phyloP scores from a whole-genome alignment of 23 red algal species.

The Gracilaria gracilis region DNA sequence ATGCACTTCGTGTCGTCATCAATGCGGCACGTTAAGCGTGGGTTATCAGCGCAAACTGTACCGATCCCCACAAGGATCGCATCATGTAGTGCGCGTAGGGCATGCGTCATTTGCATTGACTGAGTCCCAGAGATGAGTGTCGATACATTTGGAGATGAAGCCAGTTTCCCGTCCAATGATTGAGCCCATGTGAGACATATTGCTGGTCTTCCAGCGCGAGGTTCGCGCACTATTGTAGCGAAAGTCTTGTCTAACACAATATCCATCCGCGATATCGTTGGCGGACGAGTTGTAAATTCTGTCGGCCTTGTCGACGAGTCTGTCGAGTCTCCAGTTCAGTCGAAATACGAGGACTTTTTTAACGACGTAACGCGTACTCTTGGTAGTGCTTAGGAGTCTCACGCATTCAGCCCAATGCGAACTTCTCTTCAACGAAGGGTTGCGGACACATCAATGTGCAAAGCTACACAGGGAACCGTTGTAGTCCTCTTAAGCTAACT shows the following conservation, averaged over 20 bases:
- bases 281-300: not conserved
- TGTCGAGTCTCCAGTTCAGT: too few species aligned
- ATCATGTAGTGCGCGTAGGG: conserved; percentile 76
- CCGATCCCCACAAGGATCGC: conserved; percentile 77
- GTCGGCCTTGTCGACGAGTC: not conserved
- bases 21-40: conserved; percentile 73
- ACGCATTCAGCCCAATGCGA: too few species aligned
- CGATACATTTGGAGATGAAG: conserved; percentile 1
- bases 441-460: too few species aligned
- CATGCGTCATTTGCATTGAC: conserved; percentile 80
- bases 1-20: not conserved
- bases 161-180: conserved; percentile 65
- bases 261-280: not conserved
- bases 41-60: conserved; percentile 79
- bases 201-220: conserved; percentile 38
- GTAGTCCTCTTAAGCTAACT: too few species aligned
- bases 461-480: too few species aligned
- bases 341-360: too few species aligned
- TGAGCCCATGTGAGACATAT: conserved; percentile 76
- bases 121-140: conserved; percentile 60
- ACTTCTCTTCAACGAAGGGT: too few species aligned
- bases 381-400: too few species aligned
- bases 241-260: conserved; percentile 17
- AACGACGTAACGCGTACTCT: too few species aligned
- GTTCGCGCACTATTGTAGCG: not conserved